phyloP scores from a whole-genome alignment of 1,284 basidiomycete genomes.

The Sporisorium scitamineum region DNA sequence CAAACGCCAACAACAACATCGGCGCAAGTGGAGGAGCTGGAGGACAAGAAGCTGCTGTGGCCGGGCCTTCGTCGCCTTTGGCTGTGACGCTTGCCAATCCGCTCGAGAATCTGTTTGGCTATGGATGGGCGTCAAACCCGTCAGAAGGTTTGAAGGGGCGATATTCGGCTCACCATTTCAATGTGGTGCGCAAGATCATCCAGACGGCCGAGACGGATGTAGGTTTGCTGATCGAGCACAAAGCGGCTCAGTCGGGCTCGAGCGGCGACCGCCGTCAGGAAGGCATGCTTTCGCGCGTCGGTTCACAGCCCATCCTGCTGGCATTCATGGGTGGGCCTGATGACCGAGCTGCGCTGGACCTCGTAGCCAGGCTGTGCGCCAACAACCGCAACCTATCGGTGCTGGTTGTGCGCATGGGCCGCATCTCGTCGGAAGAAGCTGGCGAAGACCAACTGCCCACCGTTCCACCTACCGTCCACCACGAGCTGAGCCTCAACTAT shows the following conservation, averaged over 20 bases:
- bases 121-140: conserved; percentile 30
- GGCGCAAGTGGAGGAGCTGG: neutral
- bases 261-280: neutral
- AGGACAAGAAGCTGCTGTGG: conserved; percentile 12
- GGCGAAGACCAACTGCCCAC: conserved; percentile 43
- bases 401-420: conserved; percentile 49
- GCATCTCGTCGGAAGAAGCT: conserved; percentile 46
- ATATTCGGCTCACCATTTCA: conserved; percentile 70
- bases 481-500: conserved; percentile 42
- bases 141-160: conserved; percentile 26
- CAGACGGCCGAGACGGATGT: conserved; percentile 73
- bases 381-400: conserved; percentile 50
- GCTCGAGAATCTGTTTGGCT: conserved; percentile 57
- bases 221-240: conserved; percentile 83
- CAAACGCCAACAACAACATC: conserved; percentile 2
- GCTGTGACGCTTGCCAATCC: conserved; percentile 52
- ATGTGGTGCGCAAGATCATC: conserved; percentile 85
- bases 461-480: conserved; percentile 58
- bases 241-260: conserved; percentile 67
- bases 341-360: conserved; percentile 80
- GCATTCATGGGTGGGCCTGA: conserved; percentile 94
- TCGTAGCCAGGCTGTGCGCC: conserved; percentile 46
- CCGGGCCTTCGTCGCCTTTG: conserved; percentile 33
- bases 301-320: conserved; percentile 76
- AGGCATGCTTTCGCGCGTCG: conserved; percentile 37